Evolutionary conservation across 805 yeast genomes (phyloP), one percentile per base, ranked within the genome.

Genomic region (Priceomyces melissophilus): DNA sequence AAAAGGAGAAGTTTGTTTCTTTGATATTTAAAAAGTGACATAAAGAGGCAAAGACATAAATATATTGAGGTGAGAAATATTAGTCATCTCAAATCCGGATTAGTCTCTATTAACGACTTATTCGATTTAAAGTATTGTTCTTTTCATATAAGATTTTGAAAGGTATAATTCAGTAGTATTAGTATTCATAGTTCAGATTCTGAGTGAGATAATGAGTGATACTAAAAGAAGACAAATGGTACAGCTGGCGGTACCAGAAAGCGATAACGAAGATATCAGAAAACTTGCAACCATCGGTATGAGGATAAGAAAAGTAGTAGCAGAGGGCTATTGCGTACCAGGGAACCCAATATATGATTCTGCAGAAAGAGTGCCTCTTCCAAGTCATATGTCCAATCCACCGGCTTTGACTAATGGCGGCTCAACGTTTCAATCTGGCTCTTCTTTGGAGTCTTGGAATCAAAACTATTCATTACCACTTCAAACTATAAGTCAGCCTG

Each of bases 231-330:
- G 57, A 52, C 60, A 51, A 57, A 69, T 55, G 68, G 61, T 59
- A 61, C 60, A 46, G 47, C 59, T 46, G 44, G 53, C 57, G 35
- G 54, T 52, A 46, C 55, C 60, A 20, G 52, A 26, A 26, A 50
- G 43, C 5, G 52, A 35, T 30, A 58, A 55, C 53, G 63, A 62
- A n/a, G 58, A 55, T 31, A 54, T 58, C 10, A 68, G 59, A 33
- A 59, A 66, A 17, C 67, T 83, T 16, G 72, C 79, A 31, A 73
- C 81, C 0, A 54, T 83, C 4, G 89, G 88, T 0, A 83, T 82
- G 87, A 71, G 87, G 46, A 78, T 84, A 43, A 73, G 91, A 53
- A 81, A 82, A 49, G 71, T 84, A 2, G 78, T 84, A 3, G 69
- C 76, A 27, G 80, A 81, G 33, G 89, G 89, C 1, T 81, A 82